Evolutionary conservation across 148 eudicot species (phyloP), one percentile per base, ranked within the genome.

Genomic region (Rhododendron vialii): DNA sequence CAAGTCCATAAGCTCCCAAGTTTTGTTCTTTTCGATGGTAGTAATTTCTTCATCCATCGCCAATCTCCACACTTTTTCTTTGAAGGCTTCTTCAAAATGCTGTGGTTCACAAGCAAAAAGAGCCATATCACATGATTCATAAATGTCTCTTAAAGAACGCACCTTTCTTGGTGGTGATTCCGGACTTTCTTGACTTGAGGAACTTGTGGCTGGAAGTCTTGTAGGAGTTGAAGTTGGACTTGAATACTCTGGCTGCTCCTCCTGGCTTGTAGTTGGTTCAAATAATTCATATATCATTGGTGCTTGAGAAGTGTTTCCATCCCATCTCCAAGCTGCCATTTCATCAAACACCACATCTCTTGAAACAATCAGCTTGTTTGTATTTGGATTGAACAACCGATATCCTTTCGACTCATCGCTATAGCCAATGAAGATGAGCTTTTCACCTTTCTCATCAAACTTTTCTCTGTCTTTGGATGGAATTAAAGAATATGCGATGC

Each of bases 401-500:
- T 30, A 30, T 30, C 30, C 30, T 30, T 30, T 30, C 30, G 30
- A 30, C 30, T 30, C 83, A 33, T 81, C 69, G 6, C 20, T 57
- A 38, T 30, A 30, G 5, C 83, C 83, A 17, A 81, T 33, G 45
- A 53, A 55, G 7, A 57, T 33, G 13, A 22, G 14, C 9, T 81
- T 55, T 53, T 81, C 7, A 3, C 85, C 59, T 50, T 48, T 67
- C 24, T 69, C n/a, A 75, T 84, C 81, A 65, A 84, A 50, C 13
- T 84, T 84, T 22, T 74, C 81, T 57, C 36, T 30, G 11, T 74
- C 4, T 51, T 30, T 84, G 28, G 45, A 8, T 2, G 65, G 41
- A 20, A 63, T 47, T 5, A 65, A 26, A 26, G 84, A 65, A 79
- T 84, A 84, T 11, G 84, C 84, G 0, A 87, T 79, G 71, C 89